phyloP scores from a whole-genome alignment of 345 rosid genomes.

The Aquilaria yunnanensis region DNA sequence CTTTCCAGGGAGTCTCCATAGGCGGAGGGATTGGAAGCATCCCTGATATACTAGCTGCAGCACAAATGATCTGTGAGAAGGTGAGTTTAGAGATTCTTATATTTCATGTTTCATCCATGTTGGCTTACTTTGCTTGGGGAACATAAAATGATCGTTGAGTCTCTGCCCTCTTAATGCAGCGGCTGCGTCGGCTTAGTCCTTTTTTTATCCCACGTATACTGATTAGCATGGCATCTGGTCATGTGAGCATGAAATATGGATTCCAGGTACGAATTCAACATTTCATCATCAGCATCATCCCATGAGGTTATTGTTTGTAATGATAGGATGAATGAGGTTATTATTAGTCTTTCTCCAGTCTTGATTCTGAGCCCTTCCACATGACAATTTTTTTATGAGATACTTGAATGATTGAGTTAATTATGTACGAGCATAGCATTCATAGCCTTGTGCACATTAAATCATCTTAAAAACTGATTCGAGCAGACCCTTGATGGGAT shows the following conservation, averaged over 20 bases:
- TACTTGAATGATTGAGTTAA: too few relatives aligned
- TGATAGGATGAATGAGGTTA: too few relatives aligned
- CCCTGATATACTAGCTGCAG: conserved; percentile 73
- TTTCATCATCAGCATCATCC: not conserved
- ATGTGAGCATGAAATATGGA: conserved; percentile 92
- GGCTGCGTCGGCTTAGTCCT: conserved; percentile 85
- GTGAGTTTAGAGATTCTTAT: conserved; percentile 23
- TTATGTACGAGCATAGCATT: too few relatives aligned
- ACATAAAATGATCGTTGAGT: conserved; percentile 7
- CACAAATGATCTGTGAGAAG: conserved; percentile 85
- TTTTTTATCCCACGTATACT: conserved; percentile 91
- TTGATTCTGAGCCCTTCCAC: too few relatives aligned
- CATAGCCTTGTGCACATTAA: too few relatives aligned
- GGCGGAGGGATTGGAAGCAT: conserved; percentile 98
- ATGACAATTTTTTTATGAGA: too few relatives aligned
- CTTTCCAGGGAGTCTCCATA: conserved; percentile 80
- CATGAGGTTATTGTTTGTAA: too few relatives aligned
- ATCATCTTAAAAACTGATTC: too few relatives aligned
- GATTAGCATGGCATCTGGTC: conserved; percentile 97
- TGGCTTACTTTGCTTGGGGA: conserved; percentile 12
- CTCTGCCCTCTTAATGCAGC: conserved; percentile 41
- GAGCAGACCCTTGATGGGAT: too few relatives aligned
- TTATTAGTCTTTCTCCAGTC: too few relatives aligned
- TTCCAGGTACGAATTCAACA: conserved; percentile 58
- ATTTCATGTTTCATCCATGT: conserved; percentile 1